These are phyloP conservation scores for Juglanconis oblonga DNA, from an alignment of 2,329 filamentous ascomycete species.

Conservation along the genomic window DNA sequence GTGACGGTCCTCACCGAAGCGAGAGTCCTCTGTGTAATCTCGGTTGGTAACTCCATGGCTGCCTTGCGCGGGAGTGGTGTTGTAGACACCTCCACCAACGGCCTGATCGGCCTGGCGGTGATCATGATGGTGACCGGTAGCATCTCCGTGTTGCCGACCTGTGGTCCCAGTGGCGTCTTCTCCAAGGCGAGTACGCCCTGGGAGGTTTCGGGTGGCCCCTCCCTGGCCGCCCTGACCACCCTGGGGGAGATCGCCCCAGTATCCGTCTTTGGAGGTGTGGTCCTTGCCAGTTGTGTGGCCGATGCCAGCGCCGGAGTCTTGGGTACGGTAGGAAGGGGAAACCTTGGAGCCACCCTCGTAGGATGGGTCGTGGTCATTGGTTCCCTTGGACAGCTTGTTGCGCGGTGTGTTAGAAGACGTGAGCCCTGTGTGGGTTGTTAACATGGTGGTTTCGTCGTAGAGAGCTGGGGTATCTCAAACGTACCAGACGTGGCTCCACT, in stretches of 20 bases:
- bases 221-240: conserved; percentile 1
- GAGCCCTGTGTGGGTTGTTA: background rate
- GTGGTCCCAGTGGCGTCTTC: background rate
- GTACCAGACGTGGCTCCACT: conserved; percentile 1
- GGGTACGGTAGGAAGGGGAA: background rate
- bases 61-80: background rate
- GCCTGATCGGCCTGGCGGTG: background rate
- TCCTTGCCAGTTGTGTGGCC: background rate
- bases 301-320: conserved; percentile 12
- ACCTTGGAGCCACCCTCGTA: background rate
- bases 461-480: background rate
- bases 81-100: conserved; percentile 9
- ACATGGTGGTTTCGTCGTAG: background rate
- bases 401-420: conserved; percentile 4
- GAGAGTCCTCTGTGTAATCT: background rate
- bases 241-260: conserved; percentile 16
- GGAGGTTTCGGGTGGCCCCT: background rate
- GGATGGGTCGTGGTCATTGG: conserved; percentile 8
- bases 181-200: conserved; percentile 1
- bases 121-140: background rate
- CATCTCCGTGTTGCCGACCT: background rate
- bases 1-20: background rate
- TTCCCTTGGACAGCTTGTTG: conserved; percentile 17
- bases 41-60: background rate
- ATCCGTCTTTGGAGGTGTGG: background rate